Conservation (phyloP, 345 rosid genomes). For the Leavenworthia alabamica region DNA sequence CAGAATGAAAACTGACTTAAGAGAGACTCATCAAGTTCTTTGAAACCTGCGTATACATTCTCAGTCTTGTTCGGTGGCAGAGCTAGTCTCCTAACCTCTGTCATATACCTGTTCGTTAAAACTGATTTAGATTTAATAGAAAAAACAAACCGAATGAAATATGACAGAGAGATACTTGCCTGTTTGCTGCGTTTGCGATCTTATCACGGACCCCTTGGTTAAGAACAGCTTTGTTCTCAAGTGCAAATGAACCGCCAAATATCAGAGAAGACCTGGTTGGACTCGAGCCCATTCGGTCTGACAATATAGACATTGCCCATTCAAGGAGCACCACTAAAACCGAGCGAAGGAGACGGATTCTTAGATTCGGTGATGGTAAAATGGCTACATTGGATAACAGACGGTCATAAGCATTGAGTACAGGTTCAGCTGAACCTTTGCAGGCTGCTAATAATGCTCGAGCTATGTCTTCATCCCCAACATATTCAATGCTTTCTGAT, state of each 20-base stretch:
- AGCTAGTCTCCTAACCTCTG: constrained; percentile 78
- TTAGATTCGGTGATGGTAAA: constrained; percentile 68
- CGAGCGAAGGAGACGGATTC: constrained; percentile 73
- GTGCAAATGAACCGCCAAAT: constrained; percentile 54
- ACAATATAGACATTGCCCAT: constrained; percentile 83
- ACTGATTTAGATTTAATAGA: neutral
- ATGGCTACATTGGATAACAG: constrained; percentile 73
- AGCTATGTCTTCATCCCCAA: constrained; percentile 88
- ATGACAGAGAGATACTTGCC: constrained; percentile 39
- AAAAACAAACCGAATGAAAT: neutral
- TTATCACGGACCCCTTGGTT: constrained; percentile 80
- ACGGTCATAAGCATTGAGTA: constrained; percentile 74
- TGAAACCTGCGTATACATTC: constrained; percentile 67
- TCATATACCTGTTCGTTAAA: constrained; percentile 64
- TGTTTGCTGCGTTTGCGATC: constrained; percentile 83
- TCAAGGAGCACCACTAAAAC: constrained; percentile 78
- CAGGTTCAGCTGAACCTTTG: constrained; percentile 90
- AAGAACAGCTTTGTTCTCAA: constrained; percentile 46
- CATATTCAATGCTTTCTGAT: constrained; percentile 56
- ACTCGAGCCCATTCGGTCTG: constrained; percentile 70
- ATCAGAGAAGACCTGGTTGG: constrained; percentile 60
- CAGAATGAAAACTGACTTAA: constrained; percentile 54
- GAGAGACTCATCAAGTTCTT: constrained; percentile 87
- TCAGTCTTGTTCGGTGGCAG: constrained; percentile 73
- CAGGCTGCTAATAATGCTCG: constrained; percentile 90